Conservation (phyloP, 306 rosid species). For the Acacia acuminata region DNA sequence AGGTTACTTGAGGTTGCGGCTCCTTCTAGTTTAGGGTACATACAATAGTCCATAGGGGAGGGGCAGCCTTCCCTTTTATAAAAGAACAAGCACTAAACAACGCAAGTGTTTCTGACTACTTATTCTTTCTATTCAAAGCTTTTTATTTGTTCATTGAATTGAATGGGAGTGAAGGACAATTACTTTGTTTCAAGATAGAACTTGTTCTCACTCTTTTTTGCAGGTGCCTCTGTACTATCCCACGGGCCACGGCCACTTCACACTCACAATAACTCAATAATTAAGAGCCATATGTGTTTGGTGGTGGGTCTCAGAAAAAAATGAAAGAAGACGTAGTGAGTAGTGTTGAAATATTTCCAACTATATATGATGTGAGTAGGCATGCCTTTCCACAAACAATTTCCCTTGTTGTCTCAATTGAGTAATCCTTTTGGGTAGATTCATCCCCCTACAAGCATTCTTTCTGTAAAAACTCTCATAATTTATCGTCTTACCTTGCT, state of each 20-base stretch:
- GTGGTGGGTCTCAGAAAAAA: not conserved
- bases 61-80: not conserved
- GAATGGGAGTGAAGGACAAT: not conserved
- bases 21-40: not conserved
- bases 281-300: not conserved
- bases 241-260: not conserved
- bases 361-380: not conserved
- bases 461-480: not conserved
- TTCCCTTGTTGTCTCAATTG: too few relatives aligned
- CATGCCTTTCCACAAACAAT: too few relatives aligned
- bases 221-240: not conserved
- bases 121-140: not conserved
- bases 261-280: not conserved
- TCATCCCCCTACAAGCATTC: not conserved
- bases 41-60: not conserved
- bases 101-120: not conserved
- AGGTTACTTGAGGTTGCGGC: not conserved
- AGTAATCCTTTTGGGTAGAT: too few relatives aligned
- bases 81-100: not conserved
- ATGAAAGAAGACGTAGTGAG: not conserved
- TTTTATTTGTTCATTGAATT: not conserved
- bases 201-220: not conserved
- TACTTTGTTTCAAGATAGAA: not conserved
- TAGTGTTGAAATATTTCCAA: not conserved
- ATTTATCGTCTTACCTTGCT: not conserved